Evolutionary conservation across 306 rosid genomes (phyloP), one percentile per base, ranked within the genome.

Genomic region (Corylus americana): DNA sequence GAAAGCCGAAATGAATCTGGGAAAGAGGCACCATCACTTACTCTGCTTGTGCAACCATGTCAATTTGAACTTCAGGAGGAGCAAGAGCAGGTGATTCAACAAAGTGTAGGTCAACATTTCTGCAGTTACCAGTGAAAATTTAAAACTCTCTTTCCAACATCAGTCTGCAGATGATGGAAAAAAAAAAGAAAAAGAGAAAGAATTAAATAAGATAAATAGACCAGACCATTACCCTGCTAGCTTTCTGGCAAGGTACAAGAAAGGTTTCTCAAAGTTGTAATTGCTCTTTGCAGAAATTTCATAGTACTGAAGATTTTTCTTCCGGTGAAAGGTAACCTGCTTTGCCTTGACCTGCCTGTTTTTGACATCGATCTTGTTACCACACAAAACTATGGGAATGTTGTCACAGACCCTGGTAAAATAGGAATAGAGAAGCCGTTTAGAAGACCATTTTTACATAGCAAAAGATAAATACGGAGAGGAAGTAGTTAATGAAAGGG

Each of bases 231-330:
- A 83, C 80, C 86, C 86, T 20, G 86, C 77, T 79, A 83, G 80
- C 80, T 83, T 83, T 75, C 77, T 83, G 77, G 86, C 80, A 25
- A 83, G 86, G 42, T 83, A 83, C 74, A 83, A 55, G 82, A 83
- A 83, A 45, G 86, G 86, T 55, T 83, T 83, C 78, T 83, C 86
- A 59, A 79, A 83, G 78, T 83, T 83, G 75, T 83, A 83, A 29
- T 83, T 83, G 63, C 86, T 78, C 86, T 83, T 83, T 35, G 86
- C 86, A 74, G 86, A 83, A 25, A 83, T 83, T 39, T 83, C 86
- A 18, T 83, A 78, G 79, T 83, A 78, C 77, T 77, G 85, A n/a
- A 82, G 75, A 74, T 66, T 82, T 39, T 82, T 82, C 85, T 82
- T 82, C 70, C 82, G 73, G 75, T 82, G 85, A 58, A 82, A 82